Base-by-base conservation (phyloP, 345 rosid genomes). In the Acer saccharum region DNA sequence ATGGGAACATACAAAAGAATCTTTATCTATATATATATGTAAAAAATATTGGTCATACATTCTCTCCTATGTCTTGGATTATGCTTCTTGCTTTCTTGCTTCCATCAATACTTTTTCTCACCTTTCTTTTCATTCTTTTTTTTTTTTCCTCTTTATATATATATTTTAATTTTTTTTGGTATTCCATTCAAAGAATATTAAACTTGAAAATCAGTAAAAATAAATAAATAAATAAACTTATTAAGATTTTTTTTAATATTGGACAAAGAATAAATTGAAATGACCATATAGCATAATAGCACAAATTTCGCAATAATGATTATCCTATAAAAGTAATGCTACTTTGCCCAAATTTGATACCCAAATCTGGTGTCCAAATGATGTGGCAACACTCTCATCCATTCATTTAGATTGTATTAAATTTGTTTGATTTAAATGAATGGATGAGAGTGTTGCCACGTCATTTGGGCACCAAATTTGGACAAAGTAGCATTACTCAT, bases 1-100 rank as follows among this genome's bases (percentile, higher is more conserved):
- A 57, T 69, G 71, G 71, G 75, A 69, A 74, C 71, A 65, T 69
- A 61, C 69, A 65, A 27, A 65, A 27, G 76, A 73, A 73, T 62
- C 76, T 20, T 61, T 73, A 44, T 73, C 68, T 44, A 43, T 27
- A 58, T 43, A 61, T 18, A 5, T 20, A 58, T 73, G 17, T 43
- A 23, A 43, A 9, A 44, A 13, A 14, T 62, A 21, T 14, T 23
- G n/a, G 55, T 70, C 18, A 20, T 50, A 58, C 25, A 58, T 69
- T 52, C 62, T 25, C 71, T n/a, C 27, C 43, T 18, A 21, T 41
- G 29, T 35, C 17, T 58, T 39, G 12, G 7, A 72, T 72, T 48
- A 72, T 68, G 54, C 65, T 61, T 62, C 18, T 62, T 62, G 46
- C 65, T 74, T 61, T 62, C 18, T 62, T 62, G 46, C 65, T 74